phyloP scores from a whole-genome alignment of 2,329 filamentous ascomycete genomes.

The Fusarium proliferatum region DNA sequence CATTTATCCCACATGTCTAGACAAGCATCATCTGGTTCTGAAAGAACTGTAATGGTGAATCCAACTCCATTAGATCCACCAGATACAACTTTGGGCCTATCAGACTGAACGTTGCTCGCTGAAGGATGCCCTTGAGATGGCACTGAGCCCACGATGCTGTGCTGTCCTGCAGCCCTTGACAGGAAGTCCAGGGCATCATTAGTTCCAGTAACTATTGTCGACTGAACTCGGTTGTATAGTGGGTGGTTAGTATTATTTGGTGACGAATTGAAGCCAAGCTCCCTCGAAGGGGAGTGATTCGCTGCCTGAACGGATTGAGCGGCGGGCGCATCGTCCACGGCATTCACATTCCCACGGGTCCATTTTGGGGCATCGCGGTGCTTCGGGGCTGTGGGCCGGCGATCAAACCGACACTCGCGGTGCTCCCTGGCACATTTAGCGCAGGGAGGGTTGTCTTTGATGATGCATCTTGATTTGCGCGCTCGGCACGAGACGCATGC shows the following conservation, averaged over 20 bases:
- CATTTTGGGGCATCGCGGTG: conserved; percentile 25
- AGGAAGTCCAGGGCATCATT: conserved; percentile 33
- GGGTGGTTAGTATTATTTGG: not conserved
- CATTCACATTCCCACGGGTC: conserved; percentile 1
- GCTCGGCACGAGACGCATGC: conserved; percentile 30
- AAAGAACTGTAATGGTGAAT: conserved; percentile 23
- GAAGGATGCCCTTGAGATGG: not conserved
- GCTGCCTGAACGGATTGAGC: not conserved
- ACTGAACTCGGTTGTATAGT: conserved; percentile 23
- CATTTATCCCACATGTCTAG: conserved; percentile 43
- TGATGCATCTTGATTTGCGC: conserved; percentile 28
- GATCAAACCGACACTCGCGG: conserved; percentile 29
- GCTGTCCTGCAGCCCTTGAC: conserved; percentile 20
- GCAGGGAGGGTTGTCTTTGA: conserved; percentile 33
- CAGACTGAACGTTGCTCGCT: not conserved
- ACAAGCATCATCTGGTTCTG: conserved; percentile 31
- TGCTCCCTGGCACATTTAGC: conserved; percentile 31
- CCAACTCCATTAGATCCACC: conserved; percentile 12
- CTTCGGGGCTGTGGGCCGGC: conserved; percentile 15
- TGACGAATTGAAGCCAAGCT: not conserved
- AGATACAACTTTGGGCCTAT: not conserved
- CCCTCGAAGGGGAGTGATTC: not conserved
- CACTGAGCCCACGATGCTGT: conserved; percentile 8
- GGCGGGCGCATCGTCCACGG: not conserved
- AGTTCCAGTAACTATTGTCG: conserved; percentile 24